Conservation (phyloP, 805 yeast species). For the Suhomyces sp. region DNA sequence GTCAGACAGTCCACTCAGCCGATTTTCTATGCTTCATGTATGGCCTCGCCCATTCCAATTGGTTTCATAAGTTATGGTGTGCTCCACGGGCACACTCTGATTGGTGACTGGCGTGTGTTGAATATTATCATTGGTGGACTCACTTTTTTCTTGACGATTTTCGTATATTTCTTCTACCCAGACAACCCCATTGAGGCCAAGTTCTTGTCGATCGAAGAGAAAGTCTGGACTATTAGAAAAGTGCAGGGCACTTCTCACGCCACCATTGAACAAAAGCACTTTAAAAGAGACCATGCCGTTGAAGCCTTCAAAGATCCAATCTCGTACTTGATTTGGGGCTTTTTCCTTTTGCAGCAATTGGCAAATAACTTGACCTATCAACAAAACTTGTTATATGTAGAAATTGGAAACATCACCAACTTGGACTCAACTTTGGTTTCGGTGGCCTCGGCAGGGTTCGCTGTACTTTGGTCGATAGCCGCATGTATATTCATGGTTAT, state of each 20-base stretch:
- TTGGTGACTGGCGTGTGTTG: constrained; percentile 51
- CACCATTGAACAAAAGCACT: constrained; percentile 38
- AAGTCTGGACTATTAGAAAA: constrained; percentile 44
- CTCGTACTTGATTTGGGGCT: constrained; percentile 22
- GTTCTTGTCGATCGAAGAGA: constrained; percentile 48
- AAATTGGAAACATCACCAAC: constrained; percentile 40
- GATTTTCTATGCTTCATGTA: constrained; percentile 49
- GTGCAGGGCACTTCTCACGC: constrained; percentile 32
- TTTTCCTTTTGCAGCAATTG: constrained; percentile 44
- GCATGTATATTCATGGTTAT: constrained; percentile 29
- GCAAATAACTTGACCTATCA: constrained; percentile 55
- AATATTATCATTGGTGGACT: constrained; percentile 56
- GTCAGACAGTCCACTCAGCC: constrained; percentile 53
- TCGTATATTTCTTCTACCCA: constrained; percentile 44
- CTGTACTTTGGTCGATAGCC: constrained; percentile 38
- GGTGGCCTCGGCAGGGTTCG: constrained; percentile 52
- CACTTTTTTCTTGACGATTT: constrained; percentile 31
- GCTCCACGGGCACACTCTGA: constrained; percentile 17
- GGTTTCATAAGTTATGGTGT: constrained; percentile 48
- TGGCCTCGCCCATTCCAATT: constrained; percentile 51
- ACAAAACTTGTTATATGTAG: constrained; percentile 46
- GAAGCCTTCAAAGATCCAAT: constrained; percentile 48
- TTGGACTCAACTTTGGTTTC: constrained; percentile 50
- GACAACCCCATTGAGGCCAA: constrained; percentile 53
- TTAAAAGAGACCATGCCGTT: constrained; percentile 48